Base-by-base conservation (phyloP, 352 stramenopile species). In the Pythium phragmiticola region DNA sequence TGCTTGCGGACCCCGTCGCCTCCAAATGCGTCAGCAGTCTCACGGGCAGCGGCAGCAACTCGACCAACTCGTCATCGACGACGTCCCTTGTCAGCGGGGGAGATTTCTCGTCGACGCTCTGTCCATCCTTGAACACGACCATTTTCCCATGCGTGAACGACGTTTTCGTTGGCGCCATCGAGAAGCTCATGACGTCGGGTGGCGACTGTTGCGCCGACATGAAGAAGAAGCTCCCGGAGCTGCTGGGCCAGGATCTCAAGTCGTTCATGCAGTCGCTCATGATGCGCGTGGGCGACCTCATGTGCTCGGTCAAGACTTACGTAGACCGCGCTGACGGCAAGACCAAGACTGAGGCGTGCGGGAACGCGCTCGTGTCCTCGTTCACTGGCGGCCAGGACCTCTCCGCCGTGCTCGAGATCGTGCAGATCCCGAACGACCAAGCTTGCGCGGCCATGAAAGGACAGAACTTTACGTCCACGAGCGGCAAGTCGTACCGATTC, bases 361-460 rank as follows among this genome's bases (percentile, higher is more conserved):
- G 64, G 2, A 23, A 51, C 17, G 62, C 55, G 1, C 49, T 75
- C 51, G 17, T 78, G 6, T 34, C 51, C 17, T 46, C 58, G 1
- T 33, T 81, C 19, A 28, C 37, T 6, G 48, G 21, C 3, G 65
- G 70, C 12, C 45, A 66, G 14, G 58, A 67, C 37, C 56, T 76
- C 55, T 30, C 65, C 12, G 63, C 78, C 26, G 17, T 73, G 2
- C 50, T 63, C n/a, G 57, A 74, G 55, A 52, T 81, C 28, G 12
- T 73, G 12, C 63, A 81, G 65, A 66, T 78, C 7, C 65, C 70
- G 1, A 74, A 73, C 60, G 60, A 72, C 42, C 55, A 76, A 41
- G 68, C 53, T 7, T 81, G 74, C 16, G 43, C 59, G 17, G 74
- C 74, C 8, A 75, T 78, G 70, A 70, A 66, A 6, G 74, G 74